phyloP scores from a whole-genome alignment of 106 monocot species.

The Dendrobium chrysotoxum region DNA sequence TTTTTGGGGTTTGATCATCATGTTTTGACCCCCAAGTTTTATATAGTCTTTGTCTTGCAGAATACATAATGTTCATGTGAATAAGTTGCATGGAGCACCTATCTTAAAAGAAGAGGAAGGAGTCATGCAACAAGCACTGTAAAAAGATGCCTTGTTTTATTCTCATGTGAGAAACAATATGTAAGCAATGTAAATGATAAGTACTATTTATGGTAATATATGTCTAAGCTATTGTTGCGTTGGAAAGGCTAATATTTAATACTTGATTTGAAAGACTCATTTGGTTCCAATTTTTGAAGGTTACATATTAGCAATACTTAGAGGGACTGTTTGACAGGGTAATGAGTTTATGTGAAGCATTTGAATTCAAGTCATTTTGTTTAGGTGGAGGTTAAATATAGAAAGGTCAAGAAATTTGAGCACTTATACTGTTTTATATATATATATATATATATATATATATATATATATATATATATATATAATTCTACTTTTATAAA shows the following conservation, averaged over 20 bases:
- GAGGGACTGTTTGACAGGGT: too few species aligned
- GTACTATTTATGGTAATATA: not conserved
- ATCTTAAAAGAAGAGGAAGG: not conserved
- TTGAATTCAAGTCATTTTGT: too few species aligned
- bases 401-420: too few species aligned
- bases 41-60: not conserved
- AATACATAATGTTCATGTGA: not conserved
- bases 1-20: conserved; percentile 5
- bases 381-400: too few species aligned
- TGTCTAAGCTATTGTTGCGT: not conserved
- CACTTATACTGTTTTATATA: too few species aligned
- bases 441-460: too few species aligned
- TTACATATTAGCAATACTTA: too few species aligned
- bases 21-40: not conserved
- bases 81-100: conserved; percentile 1
- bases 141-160: not conserved
- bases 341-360: too few species aligned
- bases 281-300: not conserved
- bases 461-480: too few species aligned
- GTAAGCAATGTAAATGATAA: not conserved
- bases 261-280: not conserved
- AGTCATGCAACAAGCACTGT: not conserved
- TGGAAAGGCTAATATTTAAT: not conserved
- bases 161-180: not conserved
- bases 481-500: too few species aligned